Conservation (phyloP, 1,284 basidiomycete species). For the Somion occarium region DNA sequence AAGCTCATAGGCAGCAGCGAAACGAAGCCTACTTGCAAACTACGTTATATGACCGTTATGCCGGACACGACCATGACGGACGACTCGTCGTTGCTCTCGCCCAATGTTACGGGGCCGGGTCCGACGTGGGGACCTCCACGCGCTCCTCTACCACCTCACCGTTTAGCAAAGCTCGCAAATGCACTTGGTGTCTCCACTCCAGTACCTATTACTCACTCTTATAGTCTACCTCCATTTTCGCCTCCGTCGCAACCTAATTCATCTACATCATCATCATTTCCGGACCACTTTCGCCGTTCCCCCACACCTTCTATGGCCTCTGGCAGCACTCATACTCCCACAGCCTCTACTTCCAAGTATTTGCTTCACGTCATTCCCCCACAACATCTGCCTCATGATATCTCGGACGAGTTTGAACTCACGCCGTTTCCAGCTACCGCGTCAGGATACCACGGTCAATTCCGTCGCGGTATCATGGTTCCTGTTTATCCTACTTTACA, state of each 20-base stretch:
- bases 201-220: slow-evolving; percentile 39
- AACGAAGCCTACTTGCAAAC: background rate
- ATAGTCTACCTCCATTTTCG: slow-evolving; percentile 28
- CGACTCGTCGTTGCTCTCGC: slow-evolving; percentile 20
- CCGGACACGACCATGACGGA: slow-evolving; percentile 17
- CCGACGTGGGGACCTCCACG: slow-evolving; percentile 57
- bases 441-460: slow-evolving; percentile 73
- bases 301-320: slow-evolving; percentile 50
- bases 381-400: slow-evolving; percentile 56
- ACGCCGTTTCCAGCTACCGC: slow-evolving; percentile 49
- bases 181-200: slow-evolving; percentile 75
- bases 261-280: slow-evolving; percentile 30
- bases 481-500: slow-evolving; percentile 69
- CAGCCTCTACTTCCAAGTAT: slow-evolving; percentile 50
- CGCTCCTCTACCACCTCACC: slow-evolving; percentile 65
- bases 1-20: background rate
- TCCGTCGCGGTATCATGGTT: slow-evolving; percentile 70
- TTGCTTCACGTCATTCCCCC: slow-evolving; percentile 77
- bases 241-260: slow-evolving; percentile 23
- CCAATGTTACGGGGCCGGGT: slow-evolving; percentile 18
- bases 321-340: slow-evolving; percentile 34
- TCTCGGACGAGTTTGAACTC: slow-evolving; percentile 38
- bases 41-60: slow-evolving; percentile 23
- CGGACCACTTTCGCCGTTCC: slow-evolving; percentile 47
- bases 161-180: slow-evolving; percentile 76